Evolutionary conservation across 176 grass and related monocot species (phyloP).

Genomic region (Musa schizocarpa): DNA sequence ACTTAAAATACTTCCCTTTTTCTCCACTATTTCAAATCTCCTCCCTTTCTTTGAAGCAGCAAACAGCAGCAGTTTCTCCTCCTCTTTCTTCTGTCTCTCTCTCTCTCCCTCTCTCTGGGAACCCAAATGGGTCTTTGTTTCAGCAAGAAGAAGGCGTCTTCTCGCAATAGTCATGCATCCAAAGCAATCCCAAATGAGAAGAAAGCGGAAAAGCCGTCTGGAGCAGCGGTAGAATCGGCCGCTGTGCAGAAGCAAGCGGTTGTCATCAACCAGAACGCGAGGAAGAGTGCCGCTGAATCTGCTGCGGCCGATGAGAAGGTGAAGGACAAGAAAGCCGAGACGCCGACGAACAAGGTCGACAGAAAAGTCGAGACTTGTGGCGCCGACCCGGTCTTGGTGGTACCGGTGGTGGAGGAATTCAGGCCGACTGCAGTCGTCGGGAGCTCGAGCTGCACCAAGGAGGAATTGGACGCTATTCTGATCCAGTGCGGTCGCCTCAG

Average conservation of each 20-base stretch:
- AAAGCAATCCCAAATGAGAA: not conserved
- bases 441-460: constrained; percentile 80
- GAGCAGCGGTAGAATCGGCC: not conserved
- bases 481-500: constrained; percentile 96
- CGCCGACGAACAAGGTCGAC: constrained; percentile 23
- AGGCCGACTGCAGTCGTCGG: constrained; percentile 33
- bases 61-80: not conserved
- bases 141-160: not conserved
- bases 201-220: not conserved
- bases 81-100: not conserved
- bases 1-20: not conserved
- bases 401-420: constrained; percentile 16
- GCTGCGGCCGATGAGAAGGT: constrained; percentile 1
- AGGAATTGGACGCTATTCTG: constrained; percentile 84
- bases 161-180: not conserved
- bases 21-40: not conserved
- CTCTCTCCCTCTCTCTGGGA: not conserved
- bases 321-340: constrained; percentile 12
- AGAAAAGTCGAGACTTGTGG: constrained; percentile 4
- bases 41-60: not conserved
- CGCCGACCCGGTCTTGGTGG: not conserved
- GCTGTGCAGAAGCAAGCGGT: constrained; percentile 62
- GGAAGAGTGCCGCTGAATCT: not conserved
- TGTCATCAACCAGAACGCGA: constrained; percentile 47
- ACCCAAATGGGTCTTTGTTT: not conserved